Evolutionary conservation across 1,284 basidiomycete genomes (phyloP), one percentile per base, ranked within the genome.

Genomic region (Heterobasidion occidentale): DNA sequence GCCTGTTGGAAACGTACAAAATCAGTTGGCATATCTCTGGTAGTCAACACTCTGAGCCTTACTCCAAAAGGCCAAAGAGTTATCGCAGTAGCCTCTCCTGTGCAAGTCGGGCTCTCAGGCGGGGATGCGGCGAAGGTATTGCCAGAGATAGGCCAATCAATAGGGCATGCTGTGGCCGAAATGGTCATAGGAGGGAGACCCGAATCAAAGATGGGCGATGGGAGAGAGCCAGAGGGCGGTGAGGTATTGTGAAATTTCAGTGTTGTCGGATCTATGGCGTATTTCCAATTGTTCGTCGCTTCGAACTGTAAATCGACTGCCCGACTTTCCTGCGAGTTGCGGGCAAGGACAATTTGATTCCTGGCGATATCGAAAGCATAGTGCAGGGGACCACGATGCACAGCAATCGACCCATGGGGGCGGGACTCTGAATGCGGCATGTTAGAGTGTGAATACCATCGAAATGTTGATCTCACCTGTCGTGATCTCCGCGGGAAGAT

Each of bases 371-470:
- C 80, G 62, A 77, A 78, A 14, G 80, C 80, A 63, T 81, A 83
- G 65, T 81, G 75, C 47, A 83, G 66, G 14, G 79, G 77, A 14
- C 80, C 80, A 15, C 81, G 76, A 53, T 83, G 79, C 9, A 83
- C 71, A 9, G 79, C 79, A 52, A 82, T 68, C 8, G 79, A 80
- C 14, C 74, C 74, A 60, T 81, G 75, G 17, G 78, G 78, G 27
- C 81, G 73, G 20, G 64, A 71, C 63, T 81, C 80, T 81, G 54
- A 3, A 14, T 45, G 1, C 42, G 17, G 4, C 12, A 27, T 27
- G 42, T 14, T 14, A 14, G 42, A 45, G 42, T 14, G 17, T 45
- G 17, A 6, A 45, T 45, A 17, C 8, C 14, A 45, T 14, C 42
- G 14, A 45, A 14, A 45, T 14, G 12, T 14, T 17, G 42, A 34